Evolutionary conservation across 441 rosid species (phyloP), one percentile per base, ranked within the genome.

Genomic region (Syzygium syzygioides): DNA sequence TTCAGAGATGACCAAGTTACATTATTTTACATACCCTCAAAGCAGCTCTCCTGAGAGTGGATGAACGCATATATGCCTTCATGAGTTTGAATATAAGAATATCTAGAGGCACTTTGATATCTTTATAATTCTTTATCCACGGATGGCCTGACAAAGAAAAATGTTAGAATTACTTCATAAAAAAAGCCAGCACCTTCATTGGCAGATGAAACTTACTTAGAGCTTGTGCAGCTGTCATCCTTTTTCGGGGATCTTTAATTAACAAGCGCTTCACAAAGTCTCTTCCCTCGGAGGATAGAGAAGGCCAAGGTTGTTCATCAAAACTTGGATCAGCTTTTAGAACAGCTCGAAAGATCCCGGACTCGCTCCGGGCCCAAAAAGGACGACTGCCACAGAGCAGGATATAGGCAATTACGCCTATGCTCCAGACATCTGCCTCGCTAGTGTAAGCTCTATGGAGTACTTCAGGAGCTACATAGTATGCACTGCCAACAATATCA

Each of bases 161-260:
- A 20, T 41, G 28, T 37, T 34, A 79, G 23, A 53, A 80, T 32
- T n/a, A 48, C 89, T 37, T 62, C 57, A 41, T n/a, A 57, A 50
- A 32, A 85, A 15, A 80, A 60, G 45, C 32, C 2, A 45, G 53
- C 76, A 30, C 79, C 23, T 7, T 88, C 79, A 87, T 54, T 32
- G 52, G 87, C 60, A 34, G 57, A 34, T 30, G 60, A 87, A 57
- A 79, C 89, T 83, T 32, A 88, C 89, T 80, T 80, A 88, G 76
- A 48, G 89, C 89, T 83, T 88, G 89, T 50, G 86, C 89, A 88
- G 89, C 89, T 18, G 79, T 88, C 89, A 88, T 88, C 89, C 89
- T 80, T 83, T 88, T 88, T 86, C 86, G 59, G 26, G 89, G 89
- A 79, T 88, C 89, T 83, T 88, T 88, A 41, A 88, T 88, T 80